Base-by-base conservation (phyloP, 2,329 filamentous ascomycete genomes). In the Pochonia chlamydosporia region DNA sequence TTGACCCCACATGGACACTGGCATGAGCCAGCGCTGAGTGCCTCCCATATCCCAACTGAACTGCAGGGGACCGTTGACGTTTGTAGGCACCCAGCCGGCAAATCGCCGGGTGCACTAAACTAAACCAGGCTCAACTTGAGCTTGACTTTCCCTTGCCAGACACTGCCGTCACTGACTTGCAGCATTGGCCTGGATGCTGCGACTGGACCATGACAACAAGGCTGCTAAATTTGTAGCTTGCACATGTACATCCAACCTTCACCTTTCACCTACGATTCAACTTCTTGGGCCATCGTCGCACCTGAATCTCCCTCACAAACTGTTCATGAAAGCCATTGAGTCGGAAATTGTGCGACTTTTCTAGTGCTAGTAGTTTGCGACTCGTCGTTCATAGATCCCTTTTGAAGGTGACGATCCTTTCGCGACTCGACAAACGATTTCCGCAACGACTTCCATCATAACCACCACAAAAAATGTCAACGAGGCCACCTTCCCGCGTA, bases 401-500 rank as follows among this genome's bases (percentile, higher is more conserved):
- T 11, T 36, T 36, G n/a, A 20, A 18, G 9, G 33, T 36, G n/a
- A 36, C 18, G 18, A 18, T 39, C 11, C 20, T 16, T 36, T 23
- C 18, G 35, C 35, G 35, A 39, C 35, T 21, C 16, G 16, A 23
- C 26, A 23, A 23, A n/a, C 30, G 18, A n/a, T n/a, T n/a, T n/a
- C n/a, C n/a, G n/a, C 18, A 4, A 23, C 47, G 35, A 41, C 21
- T 36, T 20, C 26, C 14, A 10, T 16, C 9, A 18, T 31, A 37
- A 7, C 41, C 40, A 48, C 45, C 35, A 35, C 23, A 46, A 49
- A 54, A 25, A 20, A 89, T 80, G 85, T 88, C 76, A 64, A 80
- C 78, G 58, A 88, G 89, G 69, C 85, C 84, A 63, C 85, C 82
- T 11, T 88, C 86, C 14, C 81, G 85, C 52, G 85, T 90, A 24